Percentiles rank a stretch among this genome's conserved stretches.
phyloP scores from a whole-genome alignment of 2,329 filamentous ascomycete genomes.

The Fusarium transvaalense region DNA sequence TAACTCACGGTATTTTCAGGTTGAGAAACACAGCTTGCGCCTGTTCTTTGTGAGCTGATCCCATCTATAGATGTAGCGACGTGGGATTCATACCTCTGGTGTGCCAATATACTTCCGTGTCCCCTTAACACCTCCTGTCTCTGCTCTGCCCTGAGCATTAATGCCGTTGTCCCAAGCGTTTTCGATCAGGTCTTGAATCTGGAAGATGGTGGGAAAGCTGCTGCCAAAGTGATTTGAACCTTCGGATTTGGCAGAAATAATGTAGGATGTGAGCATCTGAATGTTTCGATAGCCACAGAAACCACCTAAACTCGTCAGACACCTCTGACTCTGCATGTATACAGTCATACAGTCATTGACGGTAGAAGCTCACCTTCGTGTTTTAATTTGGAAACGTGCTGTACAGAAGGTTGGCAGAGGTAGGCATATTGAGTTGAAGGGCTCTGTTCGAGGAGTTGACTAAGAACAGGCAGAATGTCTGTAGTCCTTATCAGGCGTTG shows the following conservation, averaged over 20 bases:
- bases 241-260: conserved; percentile 68
- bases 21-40: conserved; percentile 82
- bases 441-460: conserved; percentile 74
- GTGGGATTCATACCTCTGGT: conserved; percentile 72
- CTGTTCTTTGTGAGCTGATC: conserved; percentile 55
- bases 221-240: conserved; percentile 72
- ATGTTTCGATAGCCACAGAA: conserved; percentile 98
- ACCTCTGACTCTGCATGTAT: background rate
- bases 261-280: conserved; percentile 88
- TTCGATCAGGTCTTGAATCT: conserved; percentile 89
- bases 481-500: conserved; percentile 41
- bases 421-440: conserved; percentile 75
- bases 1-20: conserved; percentile 72
- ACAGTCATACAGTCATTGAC: background rate
- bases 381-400: conserved; percentile 85
- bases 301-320: conserved; percentile 66
- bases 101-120: conserved; percentile 97
- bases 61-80: background rate
- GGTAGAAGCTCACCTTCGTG: conserved; percentile 68
- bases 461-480: conserved; percentile 72
- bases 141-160: conserved; percentile 77
- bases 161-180: conserved; percentile 88
- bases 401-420: conserved; percentile 79
- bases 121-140: conserved; percentile 88
- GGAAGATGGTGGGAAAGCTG: conserved; percentile 79